Base-by-base conservation (phyloP, 768 basidiomycete genomes). In the Hydnum rufescens region DNA sequence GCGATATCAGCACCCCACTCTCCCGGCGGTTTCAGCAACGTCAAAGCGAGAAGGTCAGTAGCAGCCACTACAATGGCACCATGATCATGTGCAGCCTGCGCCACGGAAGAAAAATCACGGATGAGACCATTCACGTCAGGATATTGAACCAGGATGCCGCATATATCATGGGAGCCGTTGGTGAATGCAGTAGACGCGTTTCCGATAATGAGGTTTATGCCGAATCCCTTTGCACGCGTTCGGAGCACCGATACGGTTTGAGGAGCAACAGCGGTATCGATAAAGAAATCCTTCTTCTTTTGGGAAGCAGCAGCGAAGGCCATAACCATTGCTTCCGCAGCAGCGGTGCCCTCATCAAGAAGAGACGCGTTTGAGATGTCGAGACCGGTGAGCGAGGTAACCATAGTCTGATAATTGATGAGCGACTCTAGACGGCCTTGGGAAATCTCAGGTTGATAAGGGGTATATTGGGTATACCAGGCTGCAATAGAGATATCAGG, bases 1-100 rank as follows among this genome's bases (percentile, higher is more conserved):
- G 87, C 92, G 57, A 97, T 77, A 64, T 99, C 93, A 29, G 90
- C 92, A 49, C 93, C 93, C 89, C 93, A 97, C 71, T 97, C 95
- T 53, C 95, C 93, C 13, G 93, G 93, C 28, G 93, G 87, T 59
- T 85, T 88, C 54, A 99, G 71, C 71, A 89, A 73, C 2, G 90
- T 88, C 63, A 97, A 70, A 1, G 93, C 88, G 36, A 99, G 73
- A 51, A 99, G 74, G 66, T 99, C 93, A 6, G 87, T 88, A 16
- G 88, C 88, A 58, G 81, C 85, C 4, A 83, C 74, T 50, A 95
- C 77, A 53, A 95, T 73, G n/a, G 75, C 89, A 28, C 84, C 83
- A 3, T 71, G 61, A 16, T 71, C 69, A 64, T 96, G 93, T 16
- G 82, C 75, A 22, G 73, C 69, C 32, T 76, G 65, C 2, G 85